phyloP scores from a whole-genome alignment of 805 yeast genomes.

The Candida ulmi region DNA sequence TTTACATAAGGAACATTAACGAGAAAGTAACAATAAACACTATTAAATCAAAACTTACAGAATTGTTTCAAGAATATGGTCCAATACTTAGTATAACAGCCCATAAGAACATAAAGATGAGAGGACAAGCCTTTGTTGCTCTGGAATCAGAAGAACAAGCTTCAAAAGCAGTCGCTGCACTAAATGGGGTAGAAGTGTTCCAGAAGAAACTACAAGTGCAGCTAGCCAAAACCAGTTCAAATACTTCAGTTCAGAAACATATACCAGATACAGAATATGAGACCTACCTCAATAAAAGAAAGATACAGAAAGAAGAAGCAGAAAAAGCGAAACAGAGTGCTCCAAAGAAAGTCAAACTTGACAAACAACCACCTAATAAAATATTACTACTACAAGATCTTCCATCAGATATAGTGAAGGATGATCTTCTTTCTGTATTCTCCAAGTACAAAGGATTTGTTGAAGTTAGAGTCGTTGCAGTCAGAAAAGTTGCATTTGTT shows the following conservation, averaged over 20 bases:
- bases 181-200: conserved; percentile 17
- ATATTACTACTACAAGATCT: conserved; percentile 62
- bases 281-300: conserved; percentile 15
- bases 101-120: conserved; percentile 54
- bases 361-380: conserved; percentile 57
- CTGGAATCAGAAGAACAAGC: conserved; percentile 41
- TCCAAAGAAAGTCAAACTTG: conserved; percentile 16
- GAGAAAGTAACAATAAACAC: conserved; percentile 56
- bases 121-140: conserved; percentile 81
- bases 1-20: conserved; percentile 64
- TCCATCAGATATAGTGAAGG: conserved; percentile 37
- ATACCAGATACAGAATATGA: conserved; percentile 10
- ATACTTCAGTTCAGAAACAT: conserved; percentile 11
- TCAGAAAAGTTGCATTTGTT: conserved; percentile 70
- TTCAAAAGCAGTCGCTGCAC: conserved; percentile 16
- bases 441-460: conserved; percentile 51
- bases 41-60: conserved; percentile 37
- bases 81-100: conserved; percentile 46
- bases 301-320: conserved; percentile 11
- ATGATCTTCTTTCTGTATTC: conserved; percentile 42
- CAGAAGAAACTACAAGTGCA: conserved; percentile 16
- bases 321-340: conserved; percentile 12
- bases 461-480: conserved; percentile 60
- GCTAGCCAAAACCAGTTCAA: conserved; percentile 24
- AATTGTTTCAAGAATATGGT: conserved; percentile 41